phyloP scores from a whole-genome alignment of 2,329 filamentous ascomycete genomes.

The Penicillium sp. region DNA sequence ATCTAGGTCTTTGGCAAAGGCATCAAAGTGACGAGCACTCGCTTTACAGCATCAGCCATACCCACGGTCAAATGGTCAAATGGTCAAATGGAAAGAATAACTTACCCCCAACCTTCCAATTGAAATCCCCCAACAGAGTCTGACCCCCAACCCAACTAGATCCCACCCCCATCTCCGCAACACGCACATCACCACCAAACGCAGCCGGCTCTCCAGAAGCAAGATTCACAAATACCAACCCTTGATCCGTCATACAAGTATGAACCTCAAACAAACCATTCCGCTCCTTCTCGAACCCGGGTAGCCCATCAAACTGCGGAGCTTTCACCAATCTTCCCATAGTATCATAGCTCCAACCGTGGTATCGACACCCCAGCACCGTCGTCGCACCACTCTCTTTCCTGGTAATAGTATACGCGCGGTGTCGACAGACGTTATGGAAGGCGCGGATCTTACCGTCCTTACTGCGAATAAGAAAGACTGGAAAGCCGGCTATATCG shows the following conservation, averaged over 20 bases:
- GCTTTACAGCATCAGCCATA: not conserved
- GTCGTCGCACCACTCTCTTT: conserved; percentile 49
- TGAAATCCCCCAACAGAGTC: conserved; percentile 29
- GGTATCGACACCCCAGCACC: conserved; percentile 59
- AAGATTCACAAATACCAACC: conserved; percentile 31
- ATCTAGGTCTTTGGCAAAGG: conserved; percentile 4
- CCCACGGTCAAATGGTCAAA: no score
- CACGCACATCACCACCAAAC: not conserved
- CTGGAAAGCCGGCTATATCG: conserved; percentile 54
- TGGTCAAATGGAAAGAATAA: not conserved
- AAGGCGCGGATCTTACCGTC: conserved; percentile 55
- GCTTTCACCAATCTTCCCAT: conserved; percentile 58
- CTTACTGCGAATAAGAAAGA: conserved; percentile 53
- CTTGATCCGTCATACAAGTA: conserved; percentile 19
- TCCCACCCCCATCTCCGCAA: conserved; percentile 6
- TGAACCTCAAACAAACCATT: conserved; percentile 52
- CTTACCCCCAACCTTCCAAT: conserved; percentile 36
- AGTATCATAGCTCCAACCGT: conserved; percentile 61
- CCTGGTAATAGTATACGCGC: conserved; percentile 57
- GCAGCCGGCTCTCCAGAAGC: conserved; percentile 10
- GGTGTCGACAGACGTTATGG: conserved; percentile 61
- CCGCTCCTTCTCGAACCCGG: conserved; percentile 54
- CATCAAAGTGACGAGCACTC: conserved; percentile 3
- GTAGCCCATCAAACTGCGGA: conserved; percentile 55
- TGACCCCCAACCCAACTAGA: conserved; percentile 30